Base-by-base conservation (phyloP, 2,329 filamentous ascomycete genomes). In the Pseudocercospora fuligena region DNA sequence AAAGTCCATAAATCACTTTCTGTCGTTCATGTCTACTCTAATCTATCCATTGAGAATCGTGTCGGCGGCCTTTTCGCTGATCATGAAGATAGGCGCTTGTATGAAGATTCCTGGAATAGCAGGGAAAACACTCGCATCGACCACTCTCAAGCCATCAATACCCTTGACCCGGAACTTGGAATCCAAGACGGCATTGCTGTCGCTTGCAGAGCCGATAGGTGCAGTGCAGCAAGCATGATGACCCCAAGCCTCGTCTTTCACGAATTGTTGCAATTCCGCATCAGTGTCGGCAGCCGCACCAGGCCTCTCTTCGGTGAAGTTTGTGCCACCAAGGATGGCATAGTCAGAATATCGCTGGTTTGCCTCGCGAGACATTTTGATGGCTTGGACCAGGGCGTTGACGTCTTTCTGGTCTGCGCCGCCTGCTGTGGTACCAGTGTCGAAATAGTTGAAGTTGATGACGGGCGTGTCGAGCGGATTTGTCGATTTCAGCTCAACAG, bases 391-490 rank as follows among this genome's bases (percentile, higher is more conserved):
- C 2, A 83, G 84, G 71, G 90, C 87, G 27, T 80, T 79, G 9
- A 88, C 70, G 1, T 88, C 86, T 53, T 80, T 74, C 6, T 82
- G 77, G 23, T 73, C 72, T 11, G 66, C 79, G 58, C 77, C 79
- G 36, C 66, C 58, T 16, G 40, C 69, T 4, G 70, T 70, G 29
- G 77, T 79, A n/a, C 85, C 84, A 0, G 81, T 80, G 61, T 84
- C 82, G 60, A 78, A 89, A 77, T 85, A 89, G 76, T 88, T 87
- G 80, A 89, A 90, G 62, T 81, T 81, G 70, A 92, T 90, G 7
- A 84, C 75, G 0, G 90, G 90, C 5, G 83, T 80, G 64, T 91
- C 89, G 0, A 86, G 85, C 0, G 90, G 89, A 73, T 92, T 85
- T 0, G 84, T 78, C 0, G 86, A 89, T 12, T 80, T 81, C 2